phyloP scores from a whole-genome alignment of 495 filamentous ascomycete species.

The Talaromyces borbonicus region DNA sequence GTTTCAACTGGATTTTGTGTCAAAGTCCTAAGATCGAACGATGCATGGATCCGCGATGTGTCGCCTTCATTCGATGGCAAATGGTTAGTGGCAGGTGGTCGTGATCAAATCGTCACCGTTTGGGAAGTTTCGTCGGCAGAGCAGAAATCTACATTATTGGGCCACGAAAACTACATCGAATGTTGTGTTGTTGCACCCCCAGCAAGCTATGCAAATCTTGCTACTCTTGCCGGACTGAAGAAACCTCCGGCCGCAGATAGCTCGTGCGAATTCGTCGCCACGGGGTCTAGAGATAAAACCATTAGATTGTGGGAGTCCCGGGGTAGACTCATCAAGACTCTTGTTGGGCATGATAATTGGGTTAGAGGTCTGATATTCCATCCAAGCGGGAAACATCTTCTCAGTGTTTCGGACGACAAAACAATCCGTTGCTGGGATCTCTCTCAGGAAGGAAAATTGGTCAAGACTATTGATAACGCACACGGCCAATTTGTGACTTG shows the following conservation, averaged over 20 bases:
- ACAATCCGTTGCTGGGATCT: constrained; percentile 93
- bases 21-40: constrained; percentile 44
- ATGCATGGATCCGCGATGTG: constrained; percentile 82
- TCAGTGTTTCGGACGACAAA: constrained; percentile 83
- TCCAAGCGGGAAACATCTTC: constrained; percentile 82
- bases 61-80: constrained; percentile 72
- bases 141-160: constrained; percentile 70
- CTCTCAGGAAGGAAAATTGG: constrained; percentile 83
- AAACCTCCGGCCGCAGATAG: constrained; percentile 65
- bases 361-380: constrained; percentile 85
- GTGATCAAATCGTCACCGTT: constrained; percentile 69
- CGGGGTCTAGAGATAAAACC: constrained; percentile 80
- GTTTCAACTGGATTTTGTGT: constrained; percentile 87
- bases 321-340: constrained; percentile 76
- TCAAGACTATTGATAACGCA: constrained; percentile 68
- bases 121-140: constrained; percentile 80
- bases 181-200: constrained; percentile 85
- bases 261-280: constrained; percentile 81
- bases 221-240: constrained; percentile 74
- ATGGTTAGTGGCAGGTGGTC: constrained; percentile 69
- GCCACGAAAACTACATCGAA: constrained; percentile 82
- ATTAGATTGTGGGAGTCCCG: constrained; percentile 85
- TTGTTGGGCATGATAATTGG: constrained; percentile 94
- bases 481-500: constrained; percentile 85
- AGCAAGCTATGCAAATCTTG: constrained; percentile 63